These are phyloP conservation scores for Brachypodium distachyon DNA, from an alignment of 202 grass and related monocot species.

Conservation along the genomic window DNA sequence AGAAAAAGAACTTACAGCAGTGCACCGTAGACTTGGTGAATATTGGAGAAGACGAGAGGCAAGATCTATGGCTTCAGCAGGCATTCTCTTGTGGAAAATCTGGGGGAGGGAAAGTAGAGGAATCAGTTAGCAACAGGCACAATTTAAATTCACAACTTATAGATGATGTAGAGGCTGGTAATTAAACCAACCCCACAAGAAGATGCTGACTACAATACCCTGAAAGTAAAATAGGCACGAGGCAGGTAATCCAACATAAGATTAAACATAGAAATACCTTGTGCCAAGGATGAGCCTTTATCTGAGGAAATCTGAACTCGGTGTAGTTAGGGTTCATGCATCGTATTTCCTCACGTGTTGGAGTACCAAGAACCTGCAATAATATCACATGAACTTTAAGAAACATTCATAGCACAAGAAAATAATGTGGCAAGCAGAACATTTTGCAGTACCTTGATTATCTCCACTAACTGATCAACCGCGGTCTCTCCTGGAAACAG, in stretches of 20 bases:
- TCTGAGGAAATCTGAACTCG: conserved; percentile 85
- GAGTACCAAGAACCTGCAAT: conserved; percentile 81
- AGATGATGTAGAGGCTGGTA: background rate
- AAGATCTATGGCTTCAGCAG: conserved; percentile 86
- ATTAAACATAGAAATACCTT: conserved; percentile 42
- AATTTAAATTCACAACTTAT: background rate
- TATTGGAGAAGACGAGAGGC: conserved; percentile 87
- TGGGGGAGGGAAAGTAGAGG: background rate
- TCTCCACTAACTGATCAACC: conserved; percentile 85
- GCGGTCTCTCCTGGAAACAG: conserved; percentile 92
- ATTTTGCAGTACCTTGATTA: conserved; percentile 66
- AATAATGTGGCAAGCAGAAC: background rate
- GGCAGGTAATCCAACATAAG: conserved; percentile 1
- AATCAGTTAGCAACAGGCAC: background rate
- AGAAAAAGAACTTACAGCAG: conserved; percentile 56
- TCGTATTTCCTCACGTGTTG: conserved; percentile 84
- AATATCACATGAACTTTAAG: conserved; percentile 1
- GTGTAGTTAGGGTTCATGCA: conserved; percentile 96
- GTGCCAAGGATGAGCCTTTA: conserved; percentile 94
- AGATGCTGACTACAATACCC: background rate
- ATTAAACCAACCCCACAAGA: background rate
- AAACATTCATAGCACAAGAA: background rate
- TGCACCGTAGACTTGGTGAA: conserved; percentile 78
- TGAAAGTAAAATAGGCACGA: background rate
- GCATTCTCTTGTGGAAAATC: conserved; percentile 96